phyloP scores from a whole-genome alignment of 83 land plant genomes.

The Isoetes engelmannii region DNA sequence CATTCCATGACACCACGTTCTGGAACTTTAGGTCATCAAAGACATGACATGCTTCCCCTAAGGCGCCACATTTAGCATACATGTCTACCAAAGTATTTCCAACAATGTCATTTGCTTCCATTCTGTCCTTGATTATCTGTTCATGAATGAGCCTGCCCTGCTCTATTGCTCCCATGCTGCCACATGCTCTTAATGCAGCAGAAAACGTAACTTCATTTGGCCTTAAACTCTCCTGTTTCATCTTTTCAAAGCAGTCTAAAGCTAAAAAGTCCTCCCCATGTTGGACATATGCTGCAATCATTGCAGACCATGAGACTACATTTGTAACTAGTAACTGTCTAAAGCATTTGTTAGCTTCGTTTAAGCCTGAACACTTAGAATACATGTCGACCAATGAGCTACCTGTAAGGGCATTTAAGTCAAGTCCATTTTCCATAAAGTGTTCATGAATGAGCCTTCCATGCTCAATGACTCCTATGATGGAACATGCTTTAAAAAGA shows the following conservation, averaged over 20 bases:
- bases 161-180: neutral
- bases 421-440: neutral
- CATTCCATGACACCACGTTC: conserved; percentile 4
- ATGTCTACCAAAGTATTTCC: conserved; percentile 7
- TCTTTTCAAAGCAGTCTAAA: neutral
- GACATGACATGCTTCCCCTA: neutral
- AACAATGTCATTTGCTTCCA: neutral
- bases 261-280: neutral
- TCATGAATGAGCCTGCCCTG: too few species aligned
- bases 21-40: neutral
- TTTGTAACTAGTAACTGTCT: neutral
- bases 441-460: neutral
- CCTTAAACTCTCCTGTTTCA: neutral
- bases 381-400: conserved; percentile 7
- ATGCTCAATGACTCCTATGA: neutral
- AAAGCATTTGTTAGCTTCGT: neutral
- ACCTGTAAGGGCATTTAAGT: neutral
- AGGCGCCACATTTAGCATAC: conserved; percentile 1
- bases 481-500: conserved; percentile 1
- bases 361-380: neutral
- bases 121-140: too few species aligned
- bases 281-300: conserved; percentile 8
- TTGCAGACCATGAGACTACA: conserved; percentile 1
- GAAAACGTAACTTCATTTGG: conserved; percentile 5
- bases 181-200: neutral